Evolutionary conservation across 805 yeast species (phyloP).

Genomic region (Hanseniaspora clermontiae): DNA sequence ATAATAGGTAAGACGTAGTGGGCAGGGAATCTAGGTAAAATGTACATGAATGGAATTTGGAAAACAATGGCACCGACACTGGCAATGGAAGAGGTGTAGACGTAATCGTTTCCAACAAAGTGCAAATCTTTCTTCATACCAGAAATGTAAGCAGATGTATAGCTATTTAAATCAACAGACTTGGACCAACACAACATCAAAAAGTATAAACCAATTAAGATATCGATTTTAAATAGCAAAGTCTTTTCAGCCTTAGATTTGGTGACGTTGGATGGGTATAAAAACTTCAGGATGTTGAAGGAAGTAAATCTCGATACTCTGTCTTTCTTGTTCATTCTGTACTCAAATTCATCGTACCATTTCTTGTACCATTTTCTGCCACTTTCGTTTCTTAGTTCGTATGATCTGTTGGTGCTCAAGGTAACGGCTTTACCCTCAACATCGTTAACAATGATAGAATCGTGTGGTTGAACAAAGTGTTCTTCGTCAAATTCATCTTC

Average conservation of each 20-base stretch:
- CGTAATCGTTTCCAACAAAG: constrained; percentile 52
- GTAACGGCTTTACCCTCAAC: constrained; percentile 6
- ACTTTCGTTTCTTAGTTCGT: constrained; percentile 31
- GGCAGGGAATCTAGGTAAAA: constrained; percentile 45
- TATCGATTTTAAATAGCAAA: constrained; percentile 42
- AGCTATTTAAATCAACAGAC: constrained; percentile 47
- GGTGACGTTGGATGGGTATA: constrained; percentile 27
- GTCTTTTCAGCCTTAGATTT: constrained; percentile 35
- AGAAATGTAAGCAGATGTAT: constrained; percentile 54
- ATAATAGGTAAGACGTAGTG: constrained; percentile 36
- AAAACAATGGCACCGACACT: constrained; percentile 50
- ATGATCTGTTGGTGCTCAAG: constrained; percentile 25
- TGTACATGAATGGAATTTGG: constrained; percentile 53
- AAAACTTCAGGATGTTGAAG: constrained; percentile 24
- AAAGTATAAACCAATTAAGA: constrained; percentile 43
- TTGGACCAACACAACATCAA: constrained; percentile 57
- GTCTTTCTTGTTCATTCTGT: constrained; percentile 30
- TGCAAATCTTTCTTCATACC: constrained; percentile 48
- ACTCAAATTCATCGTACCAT: constrained; percentile 42
- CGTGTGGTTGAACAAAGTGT: background rate
- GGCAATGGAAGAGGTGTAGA: constrained; percentile 46
- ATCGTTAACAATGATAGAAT: constrained; percentile 1
- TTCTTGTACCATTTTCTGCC: constrained; percentile 33
- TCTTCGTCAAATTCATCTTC: background rate
- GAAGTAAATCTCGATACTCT: constrained; percentile 20